phyloP scores from a whole-genome alignment of 257 asterid genomes.

The Nicotiana tomentosiformis region DNA sequence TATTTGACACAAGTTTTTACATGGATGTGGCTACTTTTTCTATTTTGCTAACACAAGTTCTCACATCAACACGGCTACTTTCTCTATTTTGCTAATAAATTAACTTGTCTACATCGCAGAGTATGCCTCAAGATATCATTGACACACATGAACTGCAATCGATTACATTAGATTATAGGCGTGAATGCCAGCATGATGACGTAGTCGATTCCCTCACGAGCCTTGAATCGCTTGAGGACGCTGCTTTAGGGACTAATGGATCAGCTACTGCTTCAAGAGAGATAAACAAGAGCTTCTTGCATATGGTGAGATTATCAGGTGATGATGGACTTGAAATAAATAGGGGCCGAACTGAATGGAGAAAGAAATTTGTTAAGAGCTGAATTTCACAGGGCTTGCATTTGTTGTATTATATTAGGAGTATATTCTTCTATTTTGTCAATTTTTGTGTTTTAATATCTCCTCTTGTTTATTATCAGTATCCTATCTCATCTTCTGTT shows the following conservation, averaged over 20 bases:
- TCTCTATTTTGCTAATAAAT: not conserved
- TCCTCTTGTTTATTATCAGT: too few species aligned
- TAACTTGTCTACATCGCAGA: slow-evolving; percentile 38
- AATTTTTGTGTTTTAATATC: too few species aligned
- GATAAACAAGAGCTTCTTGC: slow-evolving; percentile 36
- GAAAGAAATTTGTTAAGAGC: slow-evolving; percentile 57
- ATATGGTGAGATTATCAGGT: slow-evolving; percentile 56
- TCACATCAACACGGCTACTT: not conserved
- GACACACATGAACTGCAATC: slow-evolving; percentile 72
- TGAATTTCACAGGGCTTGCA: slow-evolving; percentile 11
- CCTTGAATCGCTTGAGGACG: slow-evolving; percentile 36
- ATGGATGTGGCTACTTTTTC: not conserved
- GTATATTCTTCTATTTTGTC: not conserved
- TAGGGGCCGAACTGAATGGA: slow-evolving; percentile 88
- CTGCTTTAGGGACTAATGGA: slow-evolving; percentile 44
- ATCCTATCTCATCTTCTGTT: too few species aligned
- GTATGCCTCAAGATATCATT: slow-evolving; percentile 81
- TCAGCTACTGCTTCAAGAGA: slow-evolving; percentile 29
- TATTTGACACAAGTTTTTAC: not conserved
- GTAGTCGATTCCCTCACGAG: slow-evolving; percentile 84
- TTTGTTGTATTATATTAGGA: not conserved
- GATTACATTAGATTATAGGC: slow-evolving; percentile 85
- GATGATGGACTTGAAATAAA: slow-evolving; percentile 78
- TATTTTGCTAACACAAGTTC: not conserved
- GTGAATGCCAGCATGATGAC: slow-evolving; percentile 87